A percentile compares a stretch with the other conserved stretches of the same genome.
These are phyloP conservation scores for Penstemon davidsonii DNA, from an alignment of 257 asterid species.

Conservation along the genomic window DNA sequence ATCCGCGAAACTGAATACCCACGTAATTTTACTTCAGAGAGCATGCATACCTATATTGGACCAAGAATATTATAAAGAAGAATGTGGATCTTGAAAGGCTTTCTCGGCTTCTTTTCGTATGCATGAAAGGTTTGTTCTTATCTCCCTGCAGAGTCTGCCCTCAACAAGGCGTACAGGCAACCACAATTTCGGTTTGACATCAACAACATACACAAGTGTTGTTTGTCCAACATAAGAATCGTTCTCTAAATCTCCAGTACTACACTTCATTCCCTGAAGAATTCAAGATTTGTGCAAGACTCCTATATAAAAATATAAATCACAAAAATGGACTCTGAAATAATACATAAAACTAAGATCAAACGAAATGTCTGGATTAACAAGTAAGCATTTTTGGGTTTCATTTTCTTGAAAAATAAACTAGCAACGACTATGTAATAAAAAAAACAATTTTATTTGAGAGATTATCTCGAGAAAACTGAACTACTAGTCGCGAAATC, in stretches of 20 bases:
- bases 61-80: slow-evolving; percentile 21
- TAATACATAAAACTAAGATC: slow-evolving; percentile 11
- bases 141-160: slow-evolving; percentile 74
- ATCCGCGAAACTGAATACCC: slow-evolving; percentile 1
- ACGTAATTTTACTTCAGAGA: slow-evolving; percentile 3
- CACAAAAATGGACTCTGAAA: slow-evolving; percentile 11
- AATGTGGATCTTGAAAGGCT: slow-evolving; percentile 31
- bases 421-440: neutral
- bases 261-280: slow-evolving; percentile 40
- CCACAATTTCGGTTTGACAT: slow-evolving; percentile 84
- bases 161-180: slow-evolving; percentile 77
- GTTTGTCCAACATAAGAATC: slow-evolving; percentile 47
- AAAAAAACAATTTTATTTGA: neutral
- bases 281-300: slow-evolving; percentile 19
- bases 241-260: slow-evolving; percentile 27
- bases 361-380: neutral
- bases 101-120: slow-evolving; percentile 65
- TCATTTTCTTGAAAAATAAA: slow-evolving; percentile 10
- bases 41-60: slow-evolving; percentile 21
- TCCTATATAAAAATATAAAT: slow-evolving; percentile 18
- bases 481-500: neutral
- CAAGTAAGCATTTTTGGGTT: neutral
- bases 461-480: neutral
- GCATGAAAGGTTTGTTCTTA: slow-evolving; percentile 58
- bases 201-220: slow-evolving; percentile 55